Evolutionary conservation across 768 basidiomycete species (phyloP), one percentile per base, ranked within the genome.

Genomic region (Suillus cothurnatus): DNA sequence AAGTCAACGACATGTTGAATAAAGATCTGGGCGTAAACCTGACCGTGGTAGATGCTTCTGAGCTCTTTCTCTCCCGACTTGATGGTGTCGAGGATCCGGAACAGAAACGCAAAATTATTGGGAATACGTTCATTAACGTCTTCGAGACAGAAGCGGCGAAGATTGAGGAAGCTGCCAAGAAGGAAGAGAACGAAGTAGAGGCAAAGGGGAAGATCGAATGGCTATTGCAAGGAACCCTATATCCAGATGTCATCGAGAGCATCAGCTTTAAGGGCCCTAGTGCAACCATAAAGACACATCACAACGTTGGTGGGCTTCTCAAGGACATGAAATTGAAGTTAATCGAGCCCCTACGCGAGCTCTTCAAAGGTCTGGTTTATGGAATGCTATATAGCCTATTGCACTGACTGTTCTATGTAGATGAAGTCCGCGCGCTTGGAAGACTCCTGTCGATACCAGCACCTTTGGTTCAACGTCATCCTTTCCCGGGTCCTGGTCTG

Each of bases 191-290:
- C 28, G 90, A 88, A 3, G 89, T 83, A 0, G 88, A 85, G 61
- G 83, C 85, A 11, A 97, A 95, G 78, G 96, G 97, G 3, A 88
- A 89, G 71, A 94, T 99, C 39, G 97, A 99, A 75, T 99, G 96
- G 95, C 78, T 99, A 56, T 80, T 99, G 14, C 97, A 99, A 78
- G 97, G 97, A 5, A 99, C 97, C 0, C 85, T 99, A 17, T 99
- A 99, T 78, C 97, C 97, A 2, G 97, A 99, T 74, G 97, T 99
- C 65, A 99, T 99, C 74, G 97, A 99, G 82, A 94, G 92, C 74
- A 97, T 99, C 80, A 94, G 92, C 79, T 99, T 99, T 87, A 99
- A 98, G 80, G 97, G 97, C 3, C 97, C 97, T 0, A 94, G 92
- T 69, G 97, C 97, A 45, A 99, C 97, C 12, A 99, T 99, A 84